Evolutionary conservation across 2,329 filamentous ascomycete species (phyloP).

Genomic region (Cryphonectria naterciae): DNA sequence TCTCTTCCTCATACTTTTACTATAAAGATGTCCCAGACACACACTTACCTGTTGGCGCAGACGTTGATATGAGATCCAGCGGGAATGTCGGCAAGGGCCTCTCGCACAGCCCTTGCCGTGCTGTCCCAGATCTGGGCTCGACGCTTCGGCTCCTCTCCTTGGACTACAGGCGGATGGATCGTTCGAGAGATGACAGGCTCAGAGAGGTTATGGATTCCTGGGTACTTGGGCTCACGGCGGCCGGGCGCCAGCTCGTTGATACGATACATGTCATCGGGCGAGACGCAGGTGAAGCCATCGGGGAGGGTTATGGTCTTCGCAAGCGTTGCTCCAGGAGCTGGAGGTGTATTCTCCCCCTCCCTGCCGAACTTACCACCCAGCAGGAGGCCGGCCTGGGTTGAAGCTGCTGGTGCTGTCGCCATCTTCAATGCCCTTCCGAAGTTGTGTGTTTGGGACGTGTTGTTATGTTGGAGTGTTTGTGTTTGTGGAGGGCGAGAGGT

Average conservation of each 20-base stretch:
- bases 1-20: not conserved
- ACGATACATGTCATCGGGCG: constrained; percentile 23
- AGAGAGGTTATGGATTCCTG: constrained; percentile 21
- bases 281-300: constrained; percentile 7
- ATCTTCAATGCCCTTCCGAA: not conserved
- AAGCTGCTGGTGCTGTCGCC: not conserved
- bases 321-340: constrained; percentile 6
- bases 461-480: not conserved
- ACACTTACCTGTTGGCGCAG: constrained; percentile 20
- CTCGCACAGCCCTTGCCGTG: constrained; percentile 3
- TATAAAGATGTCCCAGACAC: not conserved
- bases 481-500: not conserved
- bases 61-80: constrained; percentile 23
- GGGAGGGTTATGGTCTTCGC: not conserved
- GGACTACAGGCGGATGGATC: not conserved
- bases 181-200: constrained; percentile 16
- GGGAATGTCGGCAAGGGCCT: constrained; percentile 17
- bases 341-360: not conserved
- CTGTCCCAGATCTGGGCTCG: constrained; percentile 8
- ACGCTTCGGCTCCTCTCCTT: not conserved
- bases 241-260: constrained; percentile 9
- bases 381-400: constrained; percentile 3
- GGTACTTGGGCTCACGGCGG: constrained; percentile 20
- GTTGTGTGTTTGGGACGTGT: not conserved
- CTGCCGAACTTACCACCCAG: constrained; percentile 4